Conservation (phyloP, 345 rosid genomes). For the Eucalyptus curtisii region DNA sequence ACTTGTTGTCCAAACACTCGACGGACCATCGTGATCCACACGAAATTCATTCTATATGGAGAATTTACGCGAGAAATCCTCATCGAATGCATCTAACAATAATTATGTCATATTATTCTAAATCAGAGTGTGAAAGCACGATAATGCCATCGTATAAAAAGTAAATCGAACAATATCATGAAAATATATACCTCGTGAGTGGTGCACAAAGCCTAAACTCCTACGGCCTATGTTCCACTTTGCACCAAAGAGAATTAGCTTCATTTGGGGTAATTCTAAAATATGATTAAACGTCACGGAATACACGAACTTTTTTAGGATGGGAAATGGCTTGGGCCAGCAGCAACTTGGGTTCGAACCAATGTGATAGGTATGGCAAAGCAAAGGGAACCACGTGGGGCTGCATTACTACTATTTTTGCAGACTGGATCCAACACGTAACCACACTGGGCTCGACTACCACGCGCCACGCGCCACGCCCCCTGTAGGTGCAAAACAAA, state of each 20-base stretch:
- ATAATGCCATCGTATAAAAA: background rate
- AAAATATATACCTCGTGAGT: no score
- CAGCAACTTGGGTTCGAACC: background rate
- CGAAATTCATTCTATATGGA: no score
- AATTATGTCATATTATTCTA: fast-evolving
- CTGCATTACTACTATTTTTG: background rate
- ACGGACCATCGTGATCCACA: no score
- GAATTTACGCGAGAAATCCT: no score
- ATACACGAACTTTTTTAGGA: fast-evolving
- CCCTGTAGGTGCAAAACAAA: background rate
- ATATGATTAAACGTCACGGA: background rate
- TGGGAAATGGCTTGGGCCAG: background rate
- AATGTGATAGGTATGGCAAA: background rate
- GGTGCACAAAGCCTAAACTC: background rate
- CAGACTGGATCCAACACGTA: background rate
- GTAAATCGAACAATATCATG: background rate
- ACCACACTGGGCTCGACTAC: background rate
- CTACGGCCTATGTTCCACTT: fast-evolving
- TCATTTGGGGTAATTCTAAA: background rate
- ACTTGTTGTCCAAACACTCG: no score
- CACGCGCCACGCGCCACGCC: background rate
- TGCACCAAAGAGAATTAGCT: background rate
- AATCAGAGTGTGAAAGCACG: fast-evolving
- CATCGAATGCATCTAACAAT: background rate
- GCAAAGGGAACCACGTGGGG: background rate